Conservation (phyloP, 2,329 filamentous ascomycete species). For the Apiospora aurea region DNA sequence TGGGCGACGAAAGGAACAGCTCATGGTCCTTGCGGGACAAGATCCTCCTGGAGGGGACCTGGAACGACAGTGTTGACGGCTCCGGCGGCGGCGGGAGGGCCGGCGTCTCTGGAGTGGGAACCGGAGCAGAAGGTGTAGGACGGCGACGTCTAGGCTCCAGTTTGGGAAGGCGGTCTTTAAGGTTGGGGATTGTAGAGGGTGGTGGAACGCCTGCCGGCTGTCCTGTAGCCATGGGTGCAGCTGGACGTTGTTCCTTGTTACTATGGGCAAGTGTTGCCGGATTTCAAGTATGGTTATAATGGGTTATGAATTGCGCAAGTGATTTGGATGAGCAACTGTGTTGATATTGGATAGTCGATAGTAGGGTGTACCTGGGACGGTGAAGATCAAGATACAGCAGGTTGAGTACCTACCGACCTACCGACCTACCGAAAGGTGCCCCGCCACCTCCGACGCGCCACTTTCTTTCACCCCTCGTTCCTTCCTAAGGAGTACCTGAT, state of each 20-base stretch:
- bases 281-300: neutral
- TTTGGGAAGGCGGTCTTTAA: slow-evolving; percentile 68
- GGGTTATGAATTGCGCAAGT: neutral
- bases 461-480: slow-evolving; percentile 4
- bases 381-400: neutral
- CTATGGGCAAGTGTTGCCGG: neutral
- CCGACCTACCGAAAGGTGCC: neutral
- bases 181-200: slow-evolving; percentile 49
- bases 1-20: slow-evolving; percentile 78
- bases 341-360: neutral
- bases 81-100: slow-evolving; percentile 71
- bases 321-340: neutral
- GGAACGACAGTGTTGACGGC: slow-evolving; percentile 65
- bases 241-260: neutral
- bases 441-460: neutral
- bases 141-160: slow-evolving; percentile 70
- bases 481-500: neutral
- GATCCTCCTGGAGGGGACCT: slow-evolving; percentile 77
- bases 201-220: slow-evolving; percentile 29
- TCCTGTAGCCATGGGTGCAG: slow-evolving; percentile 25
- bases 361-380: neutral
- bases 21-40: slow-evolving; percentile 82
- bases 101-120: slow-evolving; percentile 78
- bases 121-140: slow-evolving; percentile 57
- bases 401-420: neutral